Evolutionary conservation across 108 stramenopile genomes (phyloP), one percentile per base, ranked within the genome.

Genomic region (Heterococcus sp.): DNA sequence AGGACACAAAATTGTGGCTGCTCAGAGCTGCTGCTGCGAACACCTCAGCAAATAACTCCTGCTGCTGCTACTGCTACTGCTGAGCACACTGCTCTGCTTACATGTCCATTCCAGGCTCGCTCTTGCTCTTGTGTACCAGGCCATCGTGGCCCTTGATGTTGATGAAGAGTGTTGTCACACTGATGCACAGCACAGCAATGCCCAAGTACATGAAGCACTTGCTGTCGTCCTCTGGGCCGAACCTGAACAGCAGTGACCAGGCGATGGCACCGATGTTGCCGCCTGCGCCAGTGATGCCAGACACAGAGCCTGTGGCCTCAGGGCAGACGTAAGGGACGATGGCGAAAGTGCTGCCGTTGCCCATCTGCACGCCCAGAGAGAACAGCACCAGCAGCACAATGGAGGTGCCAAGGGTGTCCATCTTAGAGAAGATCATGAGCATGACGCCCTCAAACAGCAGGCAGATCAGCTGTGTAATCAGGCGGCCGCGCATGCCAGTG

Each of bases 271-370:
- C 93, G 37, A 94, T 88, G 76, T 92, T 93, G 0, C 93, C 93
- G 65, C 93, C 92, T 38, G 93, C 93, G 63, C 92, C 93, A 32
- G 92, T 90, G 66, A 93, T 89, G 69, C 92, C 93, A 28, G 91
- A 63, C 69, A 93, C 89, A 21, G 89, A 85, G 73, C 93, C 93
- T 35, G 91, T 92, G 66, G 87, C 84, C 35, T 88, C 78, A 2
- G 93, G 93, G 73, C 88, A 75, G 65, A 94, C 84, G 85, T 92
- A 94, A 67, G 93, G 93, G 32, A 94, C 93, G 80, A 94, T 92
- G 39, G 89, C 90, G 67, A 85, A 93, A 1, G 91, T 82, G 35
- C 90, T 69, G 39, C 93, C 93, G 81, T 93, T 92, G 21, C 92
- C 92, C 63, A 84, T 89, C 79, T 93, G 93, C 4, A 93, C 92